Conservation (phyloP, 2,329 filamentous ascomycete genomes). For the Colletotrichum filicis region DNA sequence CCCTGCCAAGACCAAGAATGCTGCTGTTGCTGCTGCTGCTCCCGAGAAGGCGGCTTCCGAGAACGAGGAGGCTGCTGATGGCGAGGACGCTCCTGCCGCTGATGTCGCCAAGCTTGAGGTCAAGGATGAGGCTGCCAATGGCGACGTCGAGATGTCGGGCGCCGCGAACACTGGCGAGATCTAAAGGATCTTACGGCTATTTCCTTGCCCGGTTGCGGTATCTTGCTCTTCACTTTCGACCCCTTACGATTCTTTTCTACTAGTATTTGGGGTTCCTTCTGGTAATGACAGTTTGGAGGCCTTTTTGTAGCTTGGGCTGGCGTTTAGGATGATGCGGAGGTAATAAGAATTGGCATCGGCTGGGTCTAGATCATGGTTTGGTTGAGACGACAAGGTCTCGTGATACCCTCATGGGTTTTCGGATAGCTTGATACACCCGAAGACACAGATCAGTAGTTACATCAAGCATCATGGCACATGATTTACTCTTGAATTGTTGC, state of each 20-base stretch:
- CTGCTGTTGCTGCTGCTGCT: not conserved
- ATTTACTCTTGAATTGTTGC: not conserved
- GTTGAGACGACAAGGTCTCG: not conserved
- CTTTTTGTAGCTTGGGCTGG: not conserved
- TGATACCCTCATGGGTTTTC: not conserved
- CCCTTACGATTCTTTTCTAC: not conserved
- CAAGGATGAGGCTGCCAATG: conserved; percentile 6
- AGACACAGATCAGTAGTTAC: not conserved
- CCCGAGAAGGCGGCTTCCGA: conserved; percentile 1
- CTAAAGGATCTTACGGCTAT: not conserved
- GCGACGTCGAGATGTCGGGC: conserved; percentile 16
- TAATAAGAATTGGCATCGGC: not conserved
- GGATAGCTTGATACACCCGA: not conserved
- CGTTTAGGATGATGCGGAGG: not conserved
- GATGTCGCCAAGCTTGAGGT: conserved; percentile 28
- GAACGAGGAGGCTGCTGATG: conserved; percentile 17
- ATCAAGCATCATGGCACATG: not conserved
- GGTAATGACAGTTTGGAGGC: not conserved
- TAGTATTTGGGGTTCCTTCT: not conserved
- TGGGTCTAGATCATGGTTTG: not conserved
- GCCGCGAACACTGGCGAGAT: conserved; percentile 7
- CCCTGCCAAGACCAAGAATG: conserved; percentile 19
- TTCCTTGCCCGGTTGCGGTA: not conserved
- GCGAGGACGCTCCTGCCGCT: conserved; percentile 6
- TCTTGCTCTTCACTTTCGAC: not conserved